Conservation (phyloP, 768 basidiomycete genomes). For the Tylopilus felleus region DNA sequence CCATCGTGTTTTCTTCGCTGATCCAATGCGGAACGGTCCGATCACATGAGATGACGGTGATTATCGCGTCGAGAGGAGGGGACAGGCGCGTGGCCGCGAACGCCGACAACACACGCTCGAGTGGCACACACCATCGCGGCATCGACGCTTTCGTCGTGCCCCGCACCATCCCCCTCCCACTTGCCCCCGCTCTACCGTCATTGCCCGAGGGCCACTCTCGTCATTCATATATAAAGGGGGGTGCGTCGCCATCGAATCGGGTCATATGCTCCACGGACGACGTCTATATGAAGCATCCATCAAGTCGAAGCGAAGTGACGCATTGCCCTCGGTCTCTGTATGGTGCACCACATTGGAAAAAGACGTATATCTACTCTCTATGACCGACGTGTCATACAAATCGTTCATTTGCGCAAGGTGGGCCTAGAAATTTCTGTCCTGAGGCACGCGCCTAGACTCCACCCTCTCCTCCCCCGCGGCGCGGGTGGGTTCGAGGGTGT, state of each 20-base stretch:
- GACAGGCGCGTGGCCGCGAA: background rate
- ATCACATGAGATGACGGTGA: conserved; percentile 24
- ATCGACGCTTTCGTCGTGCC: conserved; percentile 5
- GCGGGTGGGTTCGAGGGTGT: background rate
- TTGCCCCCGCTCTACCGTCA: conserved; percentile 11
- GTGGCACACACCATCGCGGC: background rate
- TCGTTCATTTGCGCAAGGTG: conserved; percentile 7
- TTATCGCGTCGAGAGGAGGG: conserved; percentile 11
- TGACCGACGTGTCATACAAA: conserved; percentile 4
- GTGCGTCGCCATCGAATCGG: conserved; percentile 11
- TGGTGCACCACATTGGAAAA: conserved; percentile 4
- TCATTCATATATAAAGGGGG: conserved; percentile 4
- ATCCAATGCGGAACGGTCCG: conserved; percentile 16
- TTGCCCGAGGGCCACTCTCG: conserved; percentile 5
- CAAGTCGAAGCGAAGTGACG: conserved; percentile 4
- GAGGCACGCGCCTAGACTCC: conserved; percentile 1
- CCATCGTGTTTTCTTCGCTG: background rate
- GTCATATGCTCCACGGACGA: background rate
- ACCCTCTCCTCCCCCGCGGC: conserved; percentile 13
- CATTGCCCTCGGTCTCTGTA: conserved; percentile 1
- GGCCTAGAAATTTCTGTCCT: conserved; percentile 10
- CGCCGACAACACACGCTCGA: background rate
- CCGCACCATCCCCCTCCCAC: background rate
- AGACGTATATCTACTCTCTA: conserved; percentile 5
- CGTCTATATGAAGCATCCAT: background rate